A percentile compares a stretch with the other conserved stretches of the same genome.
These are phyloP conservation scores for Pelargonium nanum DNA, from an alignment of 345 rosid genomes.

Conservation along the genomic window DNA sequence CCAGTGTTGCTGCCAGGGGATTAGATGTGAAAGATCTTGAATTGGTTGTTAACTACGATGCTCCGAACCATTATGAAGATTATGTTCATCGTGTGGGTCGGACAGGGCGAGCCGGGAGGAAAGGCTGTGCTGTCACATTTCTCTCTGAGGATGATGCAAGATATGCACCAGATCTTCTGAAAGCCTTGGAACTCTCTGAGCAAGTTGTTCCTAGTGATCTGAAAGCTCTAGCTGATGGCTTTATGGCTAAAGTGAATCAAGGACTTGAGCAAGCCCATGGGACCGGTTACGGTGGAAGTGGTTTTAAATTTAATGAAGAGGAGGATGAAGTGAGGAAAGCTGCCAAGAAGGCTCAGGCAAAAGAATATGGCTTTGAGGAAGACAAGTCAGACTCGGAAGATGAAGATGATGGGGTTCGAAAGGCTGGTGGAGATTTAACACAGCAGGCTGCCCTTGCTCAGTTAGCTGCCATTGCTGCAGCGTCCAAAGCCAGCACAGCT, in stretches of 20 bases:
- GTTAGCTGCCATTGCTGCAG: slow-evolving; percentile 61
- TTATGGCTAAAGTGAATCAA: slow-evolving; percentile 86
- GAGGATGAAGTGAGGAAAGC: slow-evolving; percentile 92
- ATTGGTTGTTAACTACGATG: slow-evolving; percentile 80
- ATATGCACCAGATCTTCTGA: slow-evolving; percentile 94
- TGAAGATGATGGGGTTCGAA: slow-evolving; percentile 83
- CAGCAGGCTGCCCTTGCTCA: slow-evolving; percentile 73
- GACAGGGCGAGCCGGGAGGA: slow-evolving; percentile 92
- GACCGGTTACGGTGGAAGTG: slow-evolving; percentile 97
- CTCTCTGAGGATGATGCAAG: slow-evolving; percentile 82
- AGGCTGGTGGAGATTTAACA: slow-evolving; percentile 72
- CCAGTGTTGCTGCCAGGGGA: slow-evolving; percentile 96
- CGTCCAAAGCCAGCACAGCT: slow-evolving; percentile 35
- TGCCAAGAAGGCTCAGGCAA: slow-evolving; percentile 93
- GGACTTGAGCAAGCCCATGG: slow-evolving; percentile 96
- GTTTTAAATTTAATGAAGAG: slow-evolving; percentile 94
- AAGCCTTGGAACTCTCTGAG: slow-evolving; percentile 91
- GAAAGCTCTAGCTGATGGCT: slow-evolving; percentile 76
- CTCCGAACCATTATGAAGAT: slow-evolving; percentile 91
- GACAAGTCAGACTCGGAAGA: slow-evolving; percentile 94
- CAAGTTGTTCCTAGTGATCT: slow-evolving; percentile 89
- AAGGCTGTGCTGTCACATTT: slow-evolving; percentile 92
- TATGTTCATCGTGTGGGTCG: slow-evolving; percentile 97
- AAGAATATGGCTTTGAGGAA: slow-evolving; percentile 92
- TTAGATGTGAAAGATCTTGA: slow-evolving; percentile 96